Percentiles rank a stretch among this genome's conserved stretches.
These are phyloP conservation scores for Scheffersomyces stipitis DNA, from an alignment of 805 yeast genomes.

Conservation along the genomic window DNA sequence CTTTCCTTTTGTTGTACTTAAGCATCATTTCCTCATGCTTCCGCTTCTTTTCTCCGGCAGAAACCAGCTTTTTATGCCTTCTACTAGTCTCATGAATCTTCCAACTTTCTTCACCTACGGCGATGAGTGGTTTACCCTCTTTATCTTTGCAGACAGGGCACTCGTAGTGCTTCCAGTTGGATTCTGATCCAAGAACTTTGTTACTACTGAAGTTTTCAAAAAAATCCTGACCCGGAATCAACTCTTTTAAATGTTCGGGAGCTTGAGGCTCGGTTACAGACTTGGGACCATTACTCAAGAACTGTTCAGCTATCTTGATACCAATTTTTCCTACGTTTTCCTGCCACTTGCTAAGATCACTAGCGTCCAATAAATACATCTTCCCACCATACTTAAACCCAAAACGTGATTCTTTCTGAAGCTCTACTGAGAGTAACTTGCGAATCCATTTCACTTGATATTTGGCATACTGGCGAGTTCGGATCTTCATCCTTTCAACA, in stretches of 20 bases:
- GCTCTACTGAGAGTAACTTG: conserved; percentile 63
- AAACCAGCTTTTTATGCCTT: conserved; percentile 59
- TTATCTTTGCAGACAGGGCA: conserved; percentile 68
- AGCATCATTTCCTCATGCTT: conserved; percentile 49
- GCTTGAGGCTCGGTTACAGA: conserved; percentile 25
- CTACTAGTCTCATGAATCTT: conserved; percentile 64
- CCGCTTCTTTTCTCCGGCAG: conserved; percentile 48
- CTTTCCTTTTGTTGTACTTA: conserved; percentile 3
- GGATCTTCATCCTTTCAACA: conserved; percentile 72
- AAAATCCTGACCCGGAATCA: conserved; percentile 26
- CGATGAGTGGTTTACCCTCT: conserved; percentile 54
- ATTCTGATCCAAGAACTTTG: conserved; percentile 32
- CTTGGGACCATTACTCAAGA: conserved; percentile 27
- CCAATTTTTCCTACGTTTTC: conserved; percentile 58
- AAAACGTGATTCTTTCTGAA: conserved; percentile 46
- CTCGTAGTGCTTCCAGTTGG: conserved; percentile 63
- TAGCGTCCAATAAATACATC: conserved; percentile 71
- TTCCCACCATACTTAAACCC: conserved; percentile 59
- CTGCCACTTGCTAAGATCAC: conserved; percentile 66
- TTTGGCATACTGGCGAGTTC: conserved; percentile 85
- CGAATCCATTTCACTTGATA: conserved; percentile 90
- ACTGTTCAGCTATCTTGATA: conserved; percentile 41
- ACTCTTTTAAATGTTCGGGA: conserved; percentile 21
- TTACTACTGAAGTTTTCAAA: conserved; percentile 30
- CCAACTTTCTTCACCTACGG: conserved; percentile 76